Conservation (phyloP, 352 stramenopile genomes). For the Phytophthora cryptogea region DNA sequence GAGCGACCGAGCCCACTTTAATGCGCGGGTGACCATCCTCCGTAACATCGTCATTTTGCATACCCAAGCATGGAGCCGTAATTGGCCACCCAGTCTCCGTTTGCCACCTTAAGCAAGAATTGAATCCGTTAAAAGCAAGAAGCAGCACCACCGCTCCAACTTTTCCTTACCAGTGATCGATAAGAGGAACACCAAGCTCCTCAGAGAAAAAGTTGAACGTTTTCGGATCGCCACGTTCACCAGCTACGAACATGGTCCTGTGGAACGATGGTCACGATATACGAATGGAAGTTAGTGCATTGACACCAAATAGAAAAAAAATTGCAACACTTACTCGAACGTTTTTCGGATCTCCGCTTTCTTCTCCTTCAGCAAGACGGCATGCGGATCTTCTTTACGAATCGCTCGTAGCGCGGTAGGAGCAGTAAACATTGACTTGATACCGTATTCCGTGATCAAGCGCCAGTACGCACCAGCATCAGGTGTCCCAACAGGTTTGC, state of each 20-base stretch:
- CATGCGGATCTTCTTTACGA: conserved; percentile 82
- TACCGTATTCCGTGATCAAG: conserved; percentile 81
- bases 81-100: conserved; percentile 90
- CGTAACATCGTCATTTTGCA: conserved; percentile 54
- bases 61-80: conserved; percentile 69
- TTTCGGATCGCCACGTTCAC: conserved; percentile 87
- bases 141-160: neutral
- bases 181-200: conserved; percentile 57
- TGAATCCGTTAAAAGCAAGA: conserved; percentile 1
- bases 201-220: conserved; percentile 84
- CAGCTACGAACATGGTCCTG: conserved; percentile 86
- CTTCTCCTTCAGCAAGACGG: conserved; percentile 48
- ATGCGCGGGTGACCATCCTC: conserved; percentile 50
- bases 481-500: conserved; percentile 88
- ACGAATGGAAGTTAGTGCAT: neutral
- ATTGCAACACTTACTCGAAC: conserved; percentile 47
- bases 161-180: conserved; percentile 81
- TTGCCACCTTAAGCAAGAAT: conserved; percentile 68
- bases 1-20: conserved; percentile 66
- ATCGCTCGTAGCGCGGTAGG: conserved; percentile 92
- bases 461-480: conserved; percentile 90
- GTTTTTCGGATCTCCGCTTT: conserved; percentile 54
- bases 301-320: conserved; percentile 1
- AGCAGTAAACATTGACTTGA: conserved; percentile 91
- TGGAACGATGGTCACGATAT: neutral